Evolutionary conservation across 805 yeast genomes (phyloP), one percentile per base, ranked within the genome.

Genomic region (Ogataea parapolymorpha): DNA sequence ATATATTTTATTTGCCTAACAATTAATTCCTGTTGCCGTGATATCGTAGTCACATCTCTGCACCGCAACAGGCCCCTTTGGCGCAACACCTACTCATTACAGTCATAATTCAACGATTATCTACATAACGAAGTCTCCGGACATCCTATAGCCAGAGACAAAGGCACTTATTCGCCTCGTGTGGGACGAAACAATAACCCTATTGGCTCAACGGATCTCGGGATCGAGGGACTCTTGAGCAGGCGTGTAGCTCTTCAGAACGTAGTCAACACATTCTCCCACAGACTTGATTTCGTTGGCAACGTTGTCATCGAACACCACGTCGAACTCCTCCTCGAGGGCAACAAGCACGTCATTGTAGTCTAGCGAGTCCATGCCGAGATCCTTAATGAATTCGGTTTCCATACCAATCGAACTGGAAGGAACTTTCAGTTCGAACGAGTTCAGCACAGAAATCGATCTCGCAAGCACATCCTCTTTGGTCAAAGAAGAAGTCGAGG

Each of bases 291-390:
- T 77, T 51, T 74, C 79, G 53, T 77, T 80, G 27, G 82, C 79
- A 45, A 75, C 57, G 37, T 65, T 59, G 48, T 64, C 68, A 37
- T 62, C 67, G 39, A 64, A 62, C 20, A 63, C 72, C 45, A 72
- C 63, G 42, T 71, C 72, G 51, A 82, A 82, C 63, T 82, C 90
- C 74, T 90, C 96, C 73, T 91, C 99, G 59, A 91, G 82, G 43
- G 96, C 96, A 66, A 93, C 95, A 56, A 93, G 76, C 41, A 93
- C 90, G 71, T 91, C 99, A 48, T 91, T 96, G 49, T 93, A 85
- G 61, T 91, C 99, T 53, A 91, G 75, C 8, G 96, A 86, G 67
- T 91, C 99, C 61, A 86, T 76, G n/a, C 90, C 91, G 53, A 86
- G 75, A 58, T 86, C 95, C 54, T 75, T 75, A 53, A 70, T 72